Evolutionary conservation across 2,329 filamentous ascomycete genomes (phyloP), one percentile per base, ranked within the genome.

Genomic region (Lachnellula occidentalis): DNA sequence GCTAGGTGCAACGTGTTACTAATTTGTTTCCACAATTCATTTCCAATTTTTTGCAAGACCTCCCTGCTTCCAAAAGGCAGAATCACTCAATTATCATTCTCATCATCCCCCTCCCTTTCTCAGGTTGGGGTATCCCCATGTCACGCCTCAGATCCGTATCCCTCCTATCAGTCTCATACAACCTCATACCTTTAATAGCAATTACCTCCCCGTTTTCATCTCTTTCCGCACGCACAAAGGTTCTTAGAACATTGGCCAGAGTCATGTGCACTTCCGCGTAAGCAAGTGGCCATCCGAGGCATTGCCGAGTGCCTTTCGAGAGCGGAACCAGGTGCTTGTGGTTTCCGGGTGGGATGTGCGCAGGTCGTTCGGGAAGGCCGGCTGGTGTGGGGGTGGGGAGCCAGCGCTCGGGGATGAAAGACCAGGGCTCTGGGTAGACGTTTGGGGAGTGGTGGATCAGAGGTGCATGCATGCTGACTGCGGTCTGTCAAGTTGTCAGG

Each of bases 371-470:
- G 8, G 27, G 27, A 9, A 31, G 27, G 11, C 27, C 9, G 8
- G 27, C 8, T 31, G 27, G 27, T 31, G 27, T 31, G 3, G 54
- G 49, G 1, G 36, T 49, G 5, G 54, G 45, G 34, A 59, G 48
- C 57, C 57, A 58, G 27, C 57, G 57, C n/a, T 58, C 57, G 27
- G 57, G 57, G 41, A 56, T 54, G 48, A 58, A 56, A 2, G 57
- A 58, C 53, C 36, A 51, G 3, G 57, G 53, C 21, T 56, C 53
- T 22, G 57, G 57, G 45, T 50, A 59, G 12, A 59, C 7, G 2
- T 27, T 46, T 8, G 47, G 39, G 6, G 57, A 59, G 36, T 54
- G 57, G 41, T 58, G 57, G 34, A 56, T 56, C 15, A 56, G 24
- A 5, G 53, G 53, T 2, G 17, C 45, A 21, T 55, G 53, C 50